phyloP scores from a whole-genome alignment of 2,329 filamentous ascomycete species.

The Amauroascus niger region DNA sequence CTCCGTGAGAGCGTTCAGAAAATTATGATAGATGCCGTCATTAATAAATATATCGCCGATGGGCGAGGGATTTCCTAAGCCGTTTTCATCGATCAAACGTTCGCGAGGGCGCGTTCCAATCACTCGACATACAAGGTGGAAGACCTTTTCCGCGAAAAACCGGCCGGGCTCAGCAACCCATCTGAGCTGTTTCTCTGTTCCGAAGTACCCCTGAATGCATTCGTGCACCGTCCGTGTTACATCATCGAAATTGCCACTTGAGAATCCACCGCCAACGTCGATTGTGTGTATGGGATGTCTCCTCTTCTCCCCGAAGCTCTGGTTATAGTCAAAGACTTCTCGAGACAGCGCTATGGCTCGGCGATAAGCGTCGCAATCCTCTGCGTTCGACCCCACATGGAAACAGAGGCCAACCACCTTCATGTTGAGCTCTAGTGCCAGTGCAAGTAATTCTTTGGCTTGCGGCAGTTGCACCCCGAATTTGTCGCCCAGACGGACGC shows the following conservation, averaged over 20 bases:
- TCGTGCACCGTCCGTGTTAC: background rate
- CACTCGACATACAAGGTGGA: conserved; percentile 9
- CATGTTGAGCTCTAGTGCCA: conserved; percentile 20
- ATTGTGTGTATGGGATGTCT: conserved; percentile 16
- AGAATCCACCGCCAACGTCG: conserved; percentile 25
- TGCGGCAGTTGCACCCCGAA: conserved; percentile 21
- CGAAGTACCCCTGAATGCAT: conserved; percentile 11
- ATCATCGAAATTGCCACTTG: conserved; percentile 19
- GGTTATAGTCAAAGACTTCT: conserved; percentile 6
- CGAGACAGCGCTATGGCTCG: conserved; percentile 6
- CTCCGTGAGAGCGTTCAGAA: conserved; percentile 12
- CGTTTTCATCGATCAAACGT: background rate
- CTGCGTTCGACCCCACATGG: conserved; percentile 20
- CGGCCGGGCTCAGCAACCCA: conserved; percentile 11
- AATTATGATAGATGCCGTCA: conserved; percentile 12
- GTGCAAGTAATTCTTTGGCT: conserved; percentile 15
- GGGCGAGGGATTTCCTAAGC: background rate
- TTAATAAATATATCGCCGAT: conserved; percentile 10
- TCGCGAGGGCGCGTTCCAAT: conserved; percentile 2
- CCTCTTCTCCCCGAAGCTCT: background rate
- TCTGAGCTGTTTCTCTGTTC: background rate
- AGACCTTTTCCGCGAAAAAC: conserved; percentile 4
- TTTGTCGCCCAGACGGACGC: conserved; percentile 11
- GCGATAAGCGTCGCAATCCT: conserved; percentile 4
- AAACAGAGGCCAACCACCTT: conserved; percentile 25